Percentiles rank a stretch among this genome's conserved stretches.
Evolutionary conservation across 805 yeast species (phyloP).

Genomic region (Kodamaea lidongshanica): DNA sequence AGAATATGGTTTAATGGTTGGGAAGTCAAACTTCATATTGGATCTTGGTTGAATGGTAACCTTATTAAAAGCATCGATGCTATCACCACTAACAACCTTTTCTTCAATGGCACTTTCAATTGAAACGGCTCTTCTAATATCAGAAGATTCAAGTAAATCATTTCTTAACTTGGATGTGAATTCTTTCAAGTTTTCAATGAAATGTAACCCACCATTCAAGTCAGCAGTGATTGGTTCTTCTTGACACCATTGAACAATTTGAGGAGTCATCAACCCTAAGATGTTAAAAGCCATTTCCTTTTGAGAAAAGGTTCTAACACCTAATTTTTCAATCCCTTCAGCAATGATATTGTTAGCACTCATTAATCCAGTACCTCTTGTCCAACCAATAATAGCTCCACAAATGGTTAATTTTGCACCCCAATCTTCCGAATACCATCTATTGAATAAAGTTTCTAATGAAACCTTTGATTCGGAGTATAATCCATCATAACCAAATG

Average conservation of each 20-base stretch:
- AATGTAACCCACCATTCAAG: slow-evolving; percentile 97
- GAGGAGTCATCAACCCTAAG: slow-evolving; percentile 87
- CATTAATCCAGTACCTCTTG: slow-evolving; percentile 99
- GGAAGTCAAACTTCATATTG: slow-evolving; percentile 91
- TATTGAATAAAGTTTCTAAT: slow-evolving; percentile 92
- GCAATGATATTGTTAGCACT: slow-evolving; percentile 95
- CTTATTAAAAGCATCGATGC: slow-evolving; percentile 76
- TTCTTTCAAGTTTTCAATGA: slow-evolving; percentile 84
- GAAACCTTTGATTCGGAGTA: slow-evolving; percentile 97
- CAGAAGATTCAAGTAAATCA: slow-evolving; percentile 74
- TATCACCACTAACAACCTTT: slow-evolving; percentile 76
- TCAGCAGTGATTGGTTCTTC: slow-evolving; percentile 95
- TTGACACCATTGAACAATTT: slow-evolving; percentile 81
- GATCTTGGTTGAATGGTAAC: slow-evolving; percentile 87
- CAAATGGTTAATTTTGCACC: slow-evolving; percentile 86
- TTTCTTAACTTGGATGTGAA: slow-evolving; percentile 74
- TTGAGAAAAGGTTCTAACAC: slow-evolving; percentile 97
- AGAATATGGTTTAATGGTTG: slow-evolving; percentile 70
- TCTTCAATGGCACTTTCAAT: slow-evolving; percentile 88
- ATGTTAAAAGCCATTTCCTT: slow-evolving; percentile 99
- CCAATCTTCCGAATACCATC: slow-evolving; percentile 99
- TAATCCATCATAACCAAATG: slow-evolving; percentile 96
- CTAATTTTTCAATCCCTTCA: slow-evolving; percentile 91
- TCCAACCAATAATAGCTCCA: slow-evolving; percentile 99
- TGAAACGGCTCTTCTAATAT: slow-evolving; percentile 90